Percentiles rank a stretch among this genome's conserved stretches.
Conservation (phyloP, 1,284 basidiomycete genomes). For the Grifola frondosa region DNA sequence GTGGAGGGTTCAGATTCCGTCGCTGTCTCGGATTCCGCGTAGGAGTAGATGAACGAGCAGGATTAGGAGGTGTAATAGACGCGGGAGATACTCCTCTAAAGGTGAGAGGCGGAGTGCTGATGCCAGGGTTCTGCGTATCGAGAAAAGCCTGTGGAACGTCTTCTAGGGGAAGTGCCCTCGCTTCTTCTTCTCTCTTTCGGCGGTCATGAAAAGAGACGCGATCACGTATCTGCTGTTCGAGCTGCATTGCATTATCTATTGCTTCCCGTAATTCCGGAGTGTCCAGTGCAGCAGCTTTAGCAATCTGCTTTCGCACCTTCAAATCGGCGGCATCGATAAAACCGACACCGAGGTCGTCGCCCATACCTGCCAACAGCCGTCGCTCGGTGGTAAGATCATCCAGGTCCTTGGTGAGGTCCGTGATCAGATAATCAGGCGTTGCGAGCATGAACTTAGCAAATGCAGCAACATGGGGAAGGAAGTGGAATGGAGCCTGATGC, state of each 20-base stretch:
- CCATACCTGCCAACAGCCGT: slow-evolving; percentile 57
- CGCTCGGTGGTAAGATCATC: slow-evolving; percentile 73
- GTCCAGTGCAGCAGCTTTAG: slow-evolving; percentile 73
- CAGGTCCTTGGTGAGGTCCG: slow-evolving; percentile 74
- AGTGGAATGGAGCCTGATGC: slow-evolving; percentile 92
- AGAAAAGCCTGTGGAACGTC: slow-evolving; percentile 56
- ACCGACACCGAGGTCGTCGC: slow-evolving; percentile 74
- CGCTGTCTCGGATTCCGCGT: slow-evolving; percentile 53
- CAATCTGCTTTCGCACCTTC: slow-evolving; percentile 77
- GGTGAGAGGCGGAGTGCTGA: slow-evolving; percentile 30
- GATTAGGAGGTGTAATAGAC: no score
- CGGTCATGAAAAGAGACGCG: slow-evolving; percentile 36
- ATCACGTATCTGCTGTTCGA: slow-evolving; percentile 55
- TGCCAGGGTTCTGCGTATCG: slow-evolving; percentile 33
- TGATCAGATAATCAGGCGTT: slow-evolving; percentile 79
- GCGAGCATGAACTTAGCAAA: slow-evolving; percentile 97
- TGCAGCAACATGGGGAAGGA: slow-evolving; percentile 87
- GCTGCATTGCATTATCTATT: slow-evolving; percentile 60
- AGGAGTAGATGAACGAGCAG: slow-evolving; percentile 24
- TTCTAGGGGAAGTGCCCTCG: slow-evolving; percentile 12
- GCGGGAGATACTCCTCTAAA: no score
- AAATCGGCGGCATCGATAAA: slow-evolving; percentile 82
- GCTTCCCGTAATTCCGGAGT: slow-evolving; percentile 55
- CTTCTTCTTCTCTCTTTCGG: slow-evolving; percentile 39
- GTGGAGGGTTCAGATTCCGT: slow-evolving; percentile 78